Evolutionary conservation across 345 rosid species (phyloP), one percentile per base, ranked within the genome.

Genomic region (Dimocarpus longan): DNA sequence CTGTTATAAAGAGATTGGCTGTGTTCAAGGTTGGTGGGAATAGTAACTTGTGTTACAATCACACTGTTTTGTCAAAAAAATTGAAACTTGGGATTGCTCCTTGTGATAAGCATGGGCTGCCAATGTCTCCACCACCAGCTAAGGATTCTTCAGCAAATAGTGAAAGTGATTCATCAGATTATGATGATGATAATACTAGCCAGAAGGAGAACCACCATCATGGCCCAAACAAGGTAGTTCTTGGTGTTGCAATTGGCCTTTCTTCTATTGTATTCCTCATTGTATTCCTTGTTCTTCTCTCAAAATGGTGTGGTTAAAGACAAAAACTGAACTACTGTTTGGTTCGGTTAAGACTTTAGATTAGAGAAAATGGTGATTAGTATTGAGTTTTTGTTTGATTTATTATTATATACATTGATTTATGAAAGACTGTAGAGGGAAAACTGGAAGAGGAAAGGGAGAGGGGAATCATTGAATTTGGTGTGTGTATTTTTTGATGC

Each of bases 61-160:
- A 88, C 68, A 83, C 97, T 7, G 82, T 83, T 52, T 56, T 92
- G 76, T 88, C 98, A 0, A 84, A 93, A 39, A 92, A 91, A 85
- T 44, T 94, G 91, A 96, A 91, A 84, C 86, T 94, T 46, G 98
- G 99, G 75, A 90, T 96, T 72, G 92, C 97, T 43, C 80, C 77
- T 4, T 96, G 98, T 40, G 98, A 96, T 81, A 96, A 91, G 83
- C 95, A 94, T 73, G 99, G 99, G 10, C 76, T 93, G 82, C 97
- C 99, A 22, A 21, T 92, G 87, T 90, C 97, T 19, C 97, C 95
- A 0, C 97, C 97, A 28, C 91, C 98, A 8, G 84, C 91, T 0
- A 96, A 89, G 75, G 93, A 84, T 52, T 82, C 52, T 26, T 74
- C 88, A 18, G 77, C 85, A 5, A 83, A 77, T 6, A 81, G 80